Evolutionary conservation across 768 basidiomycete genomes (phyloP).

Genomic region (Trametes cingulata): DNA sequence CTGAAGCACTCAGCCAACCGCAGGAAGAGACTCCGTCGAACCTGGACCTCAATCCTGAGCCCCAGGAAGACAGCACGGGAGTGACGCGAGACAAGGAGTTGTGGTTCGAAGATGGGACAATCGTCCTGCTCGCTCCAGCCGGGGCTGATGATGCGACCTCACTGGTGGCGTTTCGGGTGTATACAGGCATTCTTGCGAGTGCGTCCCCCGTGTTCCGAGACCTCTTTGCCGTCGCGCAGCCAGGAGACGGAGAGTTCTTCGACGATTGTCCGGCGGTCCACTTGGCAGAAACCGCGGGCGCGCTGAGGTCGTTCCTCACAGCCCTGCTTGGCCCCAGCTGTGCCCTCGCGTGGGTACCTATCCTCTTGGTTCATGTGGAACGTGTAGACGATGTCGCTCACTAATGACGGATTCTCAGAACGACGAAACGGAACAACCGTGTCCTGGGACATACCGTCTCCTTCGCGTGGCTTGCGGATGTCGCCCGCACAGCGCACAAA

Average conservation of each 20-base stretch:
- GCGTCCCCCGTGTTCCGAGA: constrained; percentile 13
- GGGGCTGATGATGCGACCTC: neutral
- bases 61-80: no score
- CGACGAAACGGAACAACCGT: no score
- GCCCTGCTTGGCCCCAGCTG: neutral
- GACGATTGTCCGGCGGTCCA: neutral
- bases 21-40: no score
- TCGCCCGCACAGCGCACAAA: no score
- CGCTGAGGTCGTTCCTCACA: neutral
- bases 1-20: no score
- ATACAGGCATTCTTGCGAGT: constrained; percentile 8
- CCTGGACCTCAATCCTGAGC: no score
- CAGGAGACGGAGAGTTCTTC: neutral
- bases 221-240: neutral
- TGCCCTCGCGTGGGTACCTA: neutral
- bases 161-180: constrained; percentile 7
- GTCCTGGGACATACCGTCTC: no score
- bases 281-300: neutral
- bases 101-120: constrained; percentile 16
- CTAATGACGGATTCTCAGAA: no score
- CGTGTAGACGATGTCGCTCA: no score
- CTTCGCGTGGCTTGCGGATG: no score
- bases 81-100: neutral
- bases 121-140: constrained; percentile 7
- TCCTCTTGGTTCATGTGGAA: neutral